phyloP scores from a whole-genome alignment of 2,329 filamentous ascomycete species.

The Phyllosticta citriasiana region DNA sequence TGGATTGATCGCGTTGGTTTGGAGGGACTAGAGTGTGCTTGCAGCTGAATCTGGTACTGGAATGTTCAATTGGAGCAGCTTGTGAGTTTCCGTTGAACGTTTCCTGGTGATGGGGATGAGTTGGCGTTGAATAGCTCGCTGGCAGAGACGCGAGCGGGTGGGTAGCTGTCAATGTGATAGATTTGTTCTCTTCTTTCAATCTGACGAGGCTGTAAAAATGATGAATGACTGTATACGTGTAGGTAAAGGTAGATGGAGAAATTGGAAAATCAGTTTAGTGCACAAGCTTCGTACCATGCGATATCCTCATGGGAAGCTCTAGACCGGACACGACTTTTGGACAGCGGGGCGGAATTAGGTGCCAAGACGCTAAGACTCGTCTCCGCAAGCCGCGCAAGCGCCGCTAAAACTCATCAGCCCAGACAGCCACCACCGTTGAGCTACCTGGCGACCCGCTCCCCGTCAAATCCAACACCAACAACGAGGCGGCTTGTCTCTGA shows the following conservation, averaged over 20 bases:
- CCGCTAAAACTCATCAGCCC: neutral
- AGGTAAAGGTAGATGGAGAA: too few species aligned
- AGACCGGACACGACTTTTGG: neutral
- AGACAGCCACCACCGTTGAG: neutral
- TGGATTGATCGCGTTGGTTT: slow-evolving; percentile 5
- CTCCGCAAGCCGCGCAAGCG: neutral
- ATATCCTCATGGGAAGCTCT: neutral
- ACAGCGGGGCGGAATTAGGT: neutral
- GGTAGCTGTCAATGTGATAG: too few species aligned
- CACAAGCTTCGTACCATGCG: too few species aligned
- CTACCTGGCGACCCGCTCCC: neutral
- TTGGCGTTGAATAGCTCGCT: too few species aligned
- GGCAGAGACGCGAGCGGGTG: too few species aligned
- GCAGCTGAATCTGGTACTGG: neutral
- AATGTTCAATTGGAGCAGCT: too few species aligned
- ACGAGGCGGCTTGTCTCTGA: neutral
- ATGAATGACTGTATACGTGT: too few species aligned
- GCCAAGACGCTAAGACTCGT: neutral
- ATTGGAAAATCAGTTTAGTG: neutral
- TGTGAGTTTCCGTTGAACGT: too few species aligned
- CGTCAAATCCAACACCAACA: neutral
- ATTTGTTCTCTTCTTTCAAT: too few species aligned
- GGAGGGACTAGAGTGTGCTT: neutral
- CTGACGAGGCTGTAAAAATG: too few species aligned
- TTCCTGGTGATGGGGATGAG: too few species aligned